Evolutionary conservation across 2,329 filamentous ascomycete species (phyloP).

Genomic region (Juglanconis sp.): DNA sequence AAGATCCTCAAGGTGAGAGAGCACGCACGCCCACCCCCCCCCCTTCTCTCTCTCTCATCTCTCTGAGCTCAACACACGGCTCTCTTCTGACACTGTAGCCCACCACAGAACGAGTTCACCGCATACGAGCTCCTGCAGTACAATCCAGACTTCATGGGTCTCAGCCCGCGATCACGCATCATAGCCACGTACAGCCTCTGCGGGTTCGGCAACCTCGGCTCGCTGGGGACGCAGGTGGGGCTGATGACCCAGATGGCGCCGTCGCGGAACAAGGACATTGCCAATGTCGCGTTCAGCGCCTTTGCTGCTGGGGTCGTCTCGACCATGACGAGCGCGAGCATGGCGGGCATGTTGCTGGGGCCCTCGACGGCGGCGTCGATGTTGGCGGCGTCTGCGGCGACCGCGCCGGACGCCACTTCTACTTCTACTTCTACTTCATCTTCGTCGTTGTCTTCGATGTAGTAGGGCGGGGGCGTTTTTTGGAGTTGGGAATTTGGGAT

Average conservation of each 20-base stretch:
- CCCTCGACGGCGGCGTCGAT: constrained; percentile 27
- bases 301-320: constrained; percentile 74
- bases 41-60: too few species aligned
- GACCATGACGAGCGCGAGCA: constrained; percentile 73
- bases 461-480: too few species aligned
- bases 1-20: constrained; percentile 63
- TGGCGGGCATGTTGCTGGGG: constrained; percentile 73
- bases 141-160: constrained; percentile 47
- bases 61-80: too few species aligned
- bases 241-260: constrained; percentile 80
- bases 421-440: too few species aligned
- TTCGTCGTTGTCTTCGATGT: too few species aligned
- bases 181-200: constrained; percentile 87
- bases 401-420: background rate
- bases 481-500: too few species aligned
- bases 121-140: constrained; percentile 59
- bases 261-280: constrained; percentile 69
- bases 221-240: constrained; percentile 85
- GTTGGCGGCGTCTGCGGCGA: background rate
- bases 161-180: constrained; percentile 69
- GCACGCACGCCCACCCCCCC: background rate
- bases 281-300: constrained; percentile 71
- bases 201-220: constrained; percentile 81
- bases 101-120: constrained; percentile 70
- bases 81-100: background rate